Percentiles rank a stretch among this genome's conserved stretches.
Evolutionary conservation across 2,329 filamentous ascomycete genomes (phyloP).

Genomic region (Colletotrichum simmondsii): DNA sequence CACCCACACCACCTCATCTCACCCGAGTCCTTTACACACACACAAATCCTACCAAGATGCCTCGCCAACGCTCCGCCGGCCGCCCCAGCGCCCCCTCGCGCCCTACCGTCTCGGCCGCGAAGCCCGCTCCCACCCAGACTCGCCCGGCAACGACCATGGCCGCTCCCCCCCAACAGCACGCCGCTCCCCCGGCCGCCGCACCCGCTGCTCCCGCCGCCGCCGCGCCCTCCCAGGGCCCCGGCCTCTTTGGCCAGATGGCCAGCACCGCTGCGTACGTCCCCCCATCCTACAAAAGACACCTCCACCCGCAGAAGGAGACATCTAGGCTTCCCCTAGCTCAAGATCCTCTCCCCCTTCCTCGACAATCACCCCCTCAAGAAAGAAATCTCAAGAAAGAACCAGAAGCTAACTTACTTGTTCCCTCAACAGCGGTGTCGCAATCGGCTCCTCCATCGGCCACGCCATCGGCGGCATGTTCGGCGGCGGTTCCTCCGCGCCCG

Average conservation of each 20-base stretch:
- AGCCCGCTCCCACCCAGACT: slow-evolving; percentile 69
- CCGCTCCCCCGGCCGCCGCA: slow-evolving; percentile 45
- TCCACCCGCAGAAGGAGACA: neutral
- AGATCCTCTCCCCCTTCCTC: neutral
- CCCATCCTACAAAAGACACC: neutral
- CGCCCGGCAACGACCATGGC: slow-evolving; percentile 78
- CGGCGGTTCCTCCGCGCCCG: slow-evolving; percentile 68
- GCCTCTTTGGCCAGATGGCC: slow-evolving; percentile 96
- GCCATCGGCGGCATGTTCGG: slow-evolving; percentile 93
- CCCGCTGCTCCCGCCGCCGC: slow-evolving; percentile 60
- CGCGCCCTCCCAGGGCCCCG: slow-evolving; percentile 74
- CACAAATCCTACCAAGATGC: slow-evolving; percentile 63
- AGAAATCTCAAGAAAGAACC: neutral
- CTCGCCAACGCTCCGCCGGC: slow-evolving; percentile 80
- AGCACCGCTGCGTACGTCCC: slow-evolving; percentile 91
- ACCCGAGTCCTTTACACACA: slow-evolving; percentile 1
- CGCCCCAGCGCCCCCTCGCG: slow-evolving; percentile 66
- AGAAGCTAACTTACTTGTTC: slow-evolving; percentile 5
- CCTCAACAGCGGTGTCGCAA: slow-evolving; percentile 84
- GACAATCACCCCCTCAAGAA: slow-evolving; percentile 1
- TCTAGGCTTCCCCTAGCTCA: neutral
- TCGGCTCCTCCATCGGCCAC: slow-evolving; percentile 95
- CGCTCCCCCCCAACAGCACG: slow-evolving; percentile 56
- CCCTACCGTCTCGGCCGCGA: slow-evolving; percentile 71
- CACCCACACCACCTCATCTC: neutral